Base-by-base conservation (phyloP, 352 stramenopile genomes). In the Phytophthora cactorum region DNA sequence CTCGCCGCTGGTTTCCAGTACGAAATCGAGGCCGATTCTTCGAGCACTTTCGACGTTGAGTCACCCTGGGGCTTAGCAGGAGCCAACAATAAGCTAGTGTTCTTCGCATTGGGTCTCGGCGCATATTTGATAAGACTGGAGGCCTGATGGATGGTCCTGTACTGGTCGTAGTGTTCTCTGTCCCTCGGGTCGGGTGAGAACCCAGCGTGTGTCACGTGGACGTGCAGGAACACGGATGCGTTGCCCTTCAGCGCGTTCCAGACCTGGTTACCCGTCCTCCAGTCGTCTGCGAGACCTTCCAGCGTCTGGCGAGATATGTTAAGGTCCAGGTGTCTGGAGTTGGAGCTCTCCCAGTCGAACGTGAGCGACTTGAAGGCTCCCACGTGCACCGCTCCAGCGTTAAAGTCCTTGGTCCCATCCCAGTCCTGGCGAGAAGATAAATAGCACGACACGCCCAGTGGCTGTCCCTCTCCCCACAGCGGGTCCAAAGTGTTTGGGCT, bases 1-100 rank as follows among this genome's bases (percentile, higher is more conserved):
- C 79, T 85, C 67, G 82, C 88, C 28, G 83, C 77, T 31, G 86
- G 79, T 50, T 94, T 94, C 86, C 86, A 94, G 63, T 90, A 93
- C 10, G 84, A 82, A 31, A 92, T 68, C 1, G 66, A 75, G 8
- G 61, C 66, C 28, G 79, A 52, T 38, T 81, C 68, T 9, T 75
- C 63, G 17, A 82, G 70, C 8, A 61, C 50, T 0, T 57, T 55
- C 3, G 49, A 41, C 0, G 66, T 55, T 2, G 58, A 7, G 43
- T 38, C n/a, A 60, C 29, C 59, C 47, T 62, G 43, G 52, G 49
- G 9, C 54, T 52, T 25, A 43, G 45, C 28, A 52, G 45, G 25
- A 27, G 45, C 50, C 4, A 93, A 57, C 22, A 93, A 64, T 22
- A 84, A 80, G 25, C 72, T 91, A 2, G 84, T 73, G 46, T 91